These are phyloP conservation scores for Yamadazyma tumulicola DNA, from an alignment of 805 yeast genomes.

Conservation along the genomic window DNA sequence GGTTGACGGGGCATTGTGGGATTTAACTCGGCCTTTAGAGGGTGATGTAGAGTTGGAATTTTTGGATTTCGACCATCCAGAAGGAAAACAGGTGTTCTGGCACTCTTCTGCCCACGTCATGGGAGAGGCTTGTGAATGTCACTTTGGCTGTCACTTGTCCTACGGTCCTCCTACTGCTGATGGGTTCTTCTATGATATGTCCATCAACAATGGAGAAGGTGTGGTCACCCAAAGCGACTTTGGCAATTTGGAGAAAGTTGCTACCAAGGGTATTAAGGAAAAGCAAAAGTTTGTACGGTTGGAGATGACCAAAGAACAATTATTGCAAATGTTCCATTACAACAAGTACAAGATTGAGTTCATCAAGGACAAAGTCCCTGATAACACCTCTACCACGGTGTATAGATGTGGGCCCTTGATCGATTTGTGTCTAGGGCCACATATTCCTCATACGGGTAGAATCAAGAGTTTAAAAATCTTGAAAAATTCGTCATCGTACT, in stretches of 20 bases:
- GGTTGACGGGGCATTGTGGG: conserved; percentile 91
- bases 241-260: conserved; percentile 76
- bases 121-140: conserved; percentile 98
- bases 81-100: conserved; percentile 96
- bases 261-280: conserved; percentile 87
- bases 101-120: conserved; percentile 97
- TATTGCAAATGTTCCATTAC: conserved; percentile 89
- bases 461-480: conserved; percentile 91
- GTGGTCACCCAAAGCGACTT: conserved; percentile 79
- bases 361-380: conserved; percentile 86
- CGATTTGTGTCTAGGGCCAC: conserved; percentile 97
- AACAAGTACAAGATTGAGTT: conserved; percentile 92
- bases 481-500: conserved; percentile 95
- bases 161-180: conserved; percentile 96
- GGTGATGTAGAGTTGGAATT: conserved; percentile 65
- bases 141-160: conserved; percentile 84
- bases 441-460: conserved; percentile 94
- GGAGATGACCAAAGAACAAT: conserved; percentile 86
- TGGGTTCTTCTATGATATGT: conserved; percentile 96
- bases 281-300: conserved; percentile 94
- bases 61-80: conserved; percentile 88
- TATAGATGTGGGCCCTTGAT: conserved; percentile 97
- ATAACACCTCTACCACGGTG: conserved; percentile 92
- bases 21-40: conserved; percentile 91
- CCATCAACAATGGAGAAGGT: conserved; percentile 69